phyloP scores from a whole-genome alignment of 2,329 filamentous ascomycete species.

The Stagonosporopsis chrysanthemi region DNA sequence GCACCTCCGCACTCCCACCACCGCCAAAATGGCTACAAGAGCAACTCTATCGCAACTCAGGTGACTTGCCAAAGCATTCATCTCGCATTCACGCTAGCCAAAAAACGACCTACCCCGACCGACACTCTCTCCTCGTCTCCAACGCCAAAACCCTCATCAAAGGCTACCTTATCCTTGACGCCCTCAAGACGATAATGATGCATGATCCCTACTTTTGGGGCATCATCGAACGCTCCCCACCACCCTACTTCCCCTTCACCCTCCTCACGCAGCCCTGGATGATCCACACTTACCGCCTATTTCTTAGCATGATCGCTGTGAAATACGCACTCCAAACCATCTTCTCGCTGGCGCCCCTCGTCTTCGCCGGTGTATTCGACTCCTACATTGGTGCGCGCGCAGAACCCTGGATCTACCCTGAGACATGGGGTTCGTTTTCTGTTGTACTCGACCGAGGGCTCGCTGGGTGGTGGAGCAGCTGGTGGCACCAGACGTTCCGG shows the following conservation, averaged over 20 bases:
- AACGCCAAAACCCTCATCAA: constrained; percentile 55
- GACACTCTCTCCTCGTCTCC: constrained; percentile 42
- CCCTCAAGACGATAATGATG: constrained; percentile 72
- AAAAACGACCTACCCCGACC: constrained; percentile 47
- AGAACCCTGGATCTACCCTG: constrained; percentile 68
- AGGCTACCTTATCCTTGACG: constrained; percentile 73
- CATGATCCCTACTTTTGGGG: constrained; percentile 80
- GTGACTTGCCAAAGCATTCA: constrained; percentile 29
- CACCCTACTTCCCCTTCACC: constrained; percentile 55
- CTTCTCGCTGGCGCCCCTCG: constrained; percentile 67
- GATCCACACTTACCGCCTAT: constrained; percentile 64
- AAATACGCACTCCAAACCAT: constrained; percentile 67
- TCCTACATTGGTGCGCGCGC: constrained; percentile 66
- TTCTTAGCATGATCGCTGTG: constrained; percentile 64
- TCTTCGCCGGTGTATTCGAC: constrained; percentile 66
- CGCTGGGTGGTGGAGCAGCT: constrained; percentile 81
- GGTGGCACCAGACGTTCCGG: constrained; percentile 93
- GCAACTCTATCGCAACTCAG: constrained; percentile 44
- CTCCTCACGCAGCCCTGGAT: constrained; percentile 53
- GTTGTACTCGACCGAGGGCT: constrained; percentile 73
- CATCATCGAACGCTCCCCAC: constrained; percentile 54
- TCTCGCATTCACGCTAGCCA: constrained; percentile 42
- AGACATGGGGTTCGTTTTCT: constrained; percentile 61
- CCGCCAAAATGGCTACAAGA: constrained; percentile 52
- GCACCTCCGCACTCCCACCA: constrained; percentile 57